phyloP scores from a whole-genome alignment of 148 eudicot genomes.

The Cornus suecica region DNA sequence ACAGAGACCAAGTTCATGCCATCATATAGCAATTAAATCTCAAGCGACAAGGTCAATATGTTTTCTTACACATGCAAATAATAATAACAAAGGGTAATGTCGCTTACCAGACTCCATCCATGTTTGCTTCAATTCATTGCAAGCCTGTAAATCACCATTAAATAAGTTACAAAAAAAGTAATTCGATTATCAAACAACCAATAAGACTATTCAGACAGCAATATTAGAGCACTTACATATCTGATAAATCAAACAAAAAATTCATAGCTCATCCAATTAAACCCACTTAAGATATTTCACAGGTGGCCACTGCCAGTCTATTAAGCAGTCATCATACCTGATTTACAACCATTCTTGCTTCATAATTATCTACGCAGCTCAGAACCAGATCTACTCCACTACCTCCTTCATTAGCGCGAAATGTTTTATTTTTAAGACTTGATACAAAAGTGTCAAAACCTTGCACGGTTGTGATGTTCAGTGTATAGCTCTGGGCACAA shows the following conservation, averaged over 20 bases:
- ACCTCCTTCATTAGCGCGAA: constrained; percentile 64
- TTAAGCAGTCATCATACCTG: constrained; percentile 48
- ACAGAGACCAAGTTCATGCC: neutral
- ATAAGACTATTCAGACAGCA: neutral
- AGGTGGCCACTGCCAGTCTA: neutral
- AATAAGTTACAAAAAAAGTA: neutral
- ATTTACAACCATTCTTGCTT: constrained; percentile 99
- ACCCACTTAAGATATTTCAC: neutral
- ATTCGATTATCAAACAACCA: neutral
- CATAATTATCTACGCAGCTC: constrained; percentile 98
- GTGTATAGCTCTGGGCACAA: constrained; percentile 70
- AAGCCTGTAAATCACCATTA: constrained; percentile 53
- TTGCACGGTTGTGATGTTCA: constrained; percentile 90
- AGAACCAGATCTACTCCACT: constrained; percentile 94
- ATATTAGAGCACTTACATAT: neutral
- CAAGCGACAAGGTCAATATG: neutral
- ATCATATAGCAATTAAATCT: neutral
- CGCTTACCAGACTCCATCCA: constrained; percentile 96
- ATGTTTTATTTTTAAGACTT: constrained; percentile 75
- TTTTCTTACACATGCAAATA: neutral
- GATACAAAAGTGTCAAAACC: constrained; percentile 90
- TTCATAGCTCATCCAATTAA: neutral
- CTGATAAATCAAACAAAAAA: neutral
- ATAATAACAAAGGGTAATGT: constrained; percentile 1
- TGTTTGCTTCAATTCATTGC: constrained; percentile 89